Conservation (phyloP, 2,329 filamentous ascomycete species). For the Ophiostoma tasmaniense region DNA sequence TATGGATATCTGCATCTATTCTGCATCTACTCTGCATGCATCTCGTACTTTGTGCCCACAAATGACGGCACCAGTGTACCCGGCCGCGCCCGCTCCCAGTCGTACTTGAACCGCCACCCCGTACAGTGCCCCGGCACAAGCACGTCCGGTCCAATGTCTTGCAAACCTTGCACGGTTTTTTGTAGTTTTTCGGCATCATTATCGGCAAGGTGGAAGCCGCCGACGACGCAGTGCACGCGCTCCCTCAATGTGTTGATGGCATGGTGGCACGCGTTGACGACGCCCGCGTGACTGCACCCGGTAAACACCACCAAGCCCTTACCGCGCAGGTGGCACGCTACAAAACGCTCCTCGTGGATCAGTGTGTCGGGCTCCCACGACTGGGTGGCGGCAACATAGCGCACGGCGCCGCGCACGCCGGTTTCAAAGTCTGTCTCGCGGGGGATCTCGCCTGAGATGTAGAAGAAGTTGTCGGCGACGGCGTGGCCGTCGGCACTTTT, state of each 20-base stretch:
- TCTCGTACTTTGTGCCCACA: conserved; percentile 25
- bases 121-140: conserved; percentile 48
- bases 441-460: not conserved
- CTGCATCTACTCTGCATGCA: not conserved
- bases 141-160: conserved; percentile 30
- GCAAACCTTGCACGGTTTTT: not conserved
- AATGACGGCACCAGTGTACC: conserved; percentile 42
- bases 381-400: not conserved
- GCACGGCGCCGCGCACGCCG: not conserved
- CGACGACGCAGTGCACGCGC: not conserved
- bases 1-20: not conserved
- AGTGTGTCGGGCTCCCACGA: conserved; percentile 38
- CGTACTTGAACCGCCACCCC: conserved; percentile 46
- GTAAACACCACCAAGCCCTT: conserved; percentile 48
- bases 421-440: not conserved
- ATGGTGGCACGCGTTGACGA: conserved; percentile 43
- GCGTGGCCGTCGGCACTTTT: not conserved
- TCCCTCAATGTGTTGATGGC: conserved; percentile 26
- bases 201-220: not conserved
- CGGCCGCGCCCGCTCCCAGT: conserved; percentile 43
- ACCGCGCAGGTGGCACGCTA: conserved; percentile 47
- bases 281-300: conserved; percentile 47
- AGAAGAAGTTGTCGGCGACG: not conserved
- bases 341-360: conserved; percentile 44
- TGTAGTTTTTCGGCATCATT: not conserved